A percentile compares a stretch with the other conserved stretches of the same genome.
Conservation (phyloP, 768 basidiomycete genomes). For the Mycena pura region DNA sequence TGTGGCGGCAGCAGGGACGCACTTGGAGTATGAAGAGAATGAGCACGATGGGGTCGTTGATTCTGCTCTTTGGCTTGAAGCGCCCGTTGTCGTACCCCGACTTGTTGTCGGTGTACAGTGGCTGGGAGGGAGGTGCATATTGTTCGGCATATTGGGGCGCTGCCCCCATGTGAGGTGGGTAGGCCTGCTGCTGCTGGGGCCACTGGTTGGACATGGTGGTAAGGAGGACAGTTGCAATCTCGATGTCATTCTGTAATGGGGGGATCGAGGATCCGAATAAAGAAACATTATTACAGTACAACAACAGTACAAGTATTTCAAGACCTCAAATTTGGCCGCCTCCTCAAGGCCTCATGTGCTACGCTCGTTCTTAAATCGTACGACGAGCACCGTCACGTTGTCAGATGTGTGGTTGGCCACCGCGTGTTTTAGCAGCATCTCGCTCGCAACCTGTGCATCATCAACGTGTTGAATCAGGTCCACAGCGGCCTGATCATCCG, state of each 20-base stretch:
- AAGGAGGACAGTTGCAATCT: background rate
- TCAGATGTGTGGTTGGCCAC: conserved; percentile 90
- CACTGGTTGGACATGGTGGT: conserved; percentile 22
- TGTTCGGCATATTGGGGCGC: conserved; percentile 45
- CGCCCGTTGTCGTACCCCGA: conserved; percentile 65
- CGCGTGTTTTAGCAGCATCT: conserved; percentile 80
- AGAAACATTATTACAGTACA: background rate
- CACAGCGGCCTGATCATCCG: conserved; percentile 88
- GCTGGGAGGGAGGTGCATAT: conserved; percentile 36
- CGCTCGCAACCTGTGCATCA: conserved; percentile 86
- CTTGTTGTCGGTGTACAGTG: conserved; percentile 46
- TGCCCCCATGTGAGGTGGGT: conserved; percentile 43
- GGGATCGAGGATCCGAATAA: no score
- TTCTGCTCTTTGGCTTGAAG: conserved; percentile 69
- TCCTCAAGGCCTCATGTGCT: conserved; percentile 1
- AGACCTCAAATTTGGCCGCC: no score
- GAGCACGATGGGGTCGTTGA: conserved; percentile 78
- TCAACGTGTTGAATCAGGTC: conserved; percentile 76
- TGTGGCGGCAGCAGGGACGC: conserved; percentile 1
- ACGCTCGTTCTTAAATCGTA: conserved; percentile 69
- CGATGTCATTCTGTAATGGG: no score
- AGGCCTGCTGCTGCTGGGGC: conserved; percentile 14
- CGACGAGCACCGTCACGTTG: conserved; percentile 91
- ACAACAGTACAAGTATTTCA: background rate
- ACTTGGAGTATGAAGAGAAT: conserved; percentile 78